Percentiles rank a stretch among this genome's conserved stretches.
These are phyloP conservation scores for Hypoxylon sp. DNA, from an alignment of 2,329 filamentous ascomycete genomes.

Conservation along the genomic window DNA sequence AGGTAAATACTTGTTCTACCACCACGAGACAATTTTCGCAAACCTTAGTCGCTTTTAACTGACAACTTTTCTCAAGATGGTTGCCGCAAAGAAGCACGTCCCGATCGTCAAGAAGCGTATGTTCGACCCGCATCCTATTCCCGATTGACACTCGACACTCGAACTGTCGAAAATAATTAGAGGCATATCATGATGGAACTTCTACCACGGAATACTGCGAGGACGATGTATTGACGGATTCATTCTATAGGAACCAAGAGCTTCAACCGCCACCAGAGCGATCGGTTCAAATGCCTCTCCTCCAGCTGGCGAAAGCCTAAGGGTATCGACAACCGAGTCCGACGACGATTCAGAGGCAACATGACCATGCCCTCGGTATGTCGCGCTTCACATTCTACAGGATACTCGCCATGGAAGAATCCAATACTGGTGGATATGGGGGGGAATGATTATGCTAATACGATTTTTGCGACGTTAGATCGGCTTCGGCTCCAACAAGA, in stretches of 20 bases:
- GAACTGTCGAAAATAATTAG: not conserved
- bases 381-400: conserved; percentile 47
- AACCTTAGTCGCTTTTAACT: conserved; percentile 22
- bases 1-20: conserved; percentile 42
- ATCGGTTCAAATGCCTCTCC: conserved; percentile 90
- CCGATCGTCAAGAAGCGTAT: conserved; percentile 99
- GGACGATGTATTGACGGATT: conserved; percentile 54
- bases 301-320: conserved; percentile 96
- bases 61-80: conserved; percentile 75
- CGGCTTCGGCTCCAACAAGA: conserved; percentile 99
- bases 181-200: not conserved
- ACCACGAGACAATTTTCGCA: not conserved
- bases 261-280: conserved; percentile 98
- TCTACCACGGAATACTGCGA: not conserved
- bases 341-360: conserved; percentile 96
- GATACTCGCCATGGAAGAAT: not conserved
- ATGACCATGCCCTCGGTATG: conserved; percentile 98
- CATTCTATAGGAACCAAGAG: conserved; percentile 81
- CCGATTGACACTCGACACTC: conserved; percentile 27
- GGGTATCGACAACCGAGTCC: conserved; percentile 99
- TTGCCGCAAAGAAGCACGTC: conserved; percentile 99
- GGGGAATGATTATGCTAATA: conserved; percentile 33
- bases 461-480: conserved; percentile 66
- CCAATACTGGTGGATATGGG: not conserved
- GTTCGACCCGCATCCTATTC: conserved; percentile 59